These are phyloP conservation scores for Gliomastix tumulicola DNA, from an alignment of 2,329 filamentous ascomycete species.

Conservation along the genomic window DNA sequence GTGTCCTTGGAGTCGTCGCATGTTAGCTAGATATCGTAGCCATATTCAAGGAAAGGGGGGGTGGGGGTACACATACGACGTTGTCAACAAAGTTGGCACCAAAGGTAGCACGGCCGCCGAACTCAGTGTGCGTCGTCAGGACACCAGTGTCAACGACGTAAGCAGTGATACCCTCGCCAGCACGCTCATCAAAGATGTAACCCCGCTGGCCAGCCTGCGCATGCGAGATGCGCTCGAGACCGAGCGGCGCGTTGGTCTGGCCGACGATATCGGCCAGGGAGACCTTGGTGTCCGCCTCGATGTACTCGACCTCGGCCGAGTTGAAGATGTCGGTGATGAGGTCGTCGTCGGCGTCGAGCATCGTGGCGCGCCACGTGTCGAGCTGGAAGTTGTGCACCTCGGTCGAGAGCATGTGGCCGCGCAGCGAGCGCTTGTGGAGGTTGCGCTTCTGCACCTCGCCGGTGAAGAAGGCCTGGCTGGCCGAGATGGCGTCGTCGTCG, in stretches of 20 bases:
- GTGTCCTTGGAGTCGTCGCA: constrained; percentile 25
- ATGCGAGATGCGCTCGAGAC: constrained; percentile 47
- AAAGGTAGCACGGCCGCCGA: constrained; percentile 45
- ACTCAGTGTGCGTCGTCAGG: constrained; percentile 45
- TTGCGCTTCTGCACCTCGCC: constrained; percentile 49
- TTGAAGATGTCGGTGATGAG: constrained; percentile 42
- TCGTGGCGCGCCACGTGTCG: constrained; percentile 43
- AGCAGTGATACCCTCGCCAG: constrained; percentile 48
- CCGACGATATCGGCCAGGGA: constrained; percentile 32
- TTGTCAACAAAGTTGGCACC: constrained; percentile 44
- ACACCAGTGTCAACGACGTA: constrained; percentile 64
- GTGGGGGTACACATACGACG: constrained; percentile 23
- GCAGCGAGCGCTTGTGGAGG: constrained; percentile 40
- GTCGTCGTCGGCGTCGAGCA: constrained; percentile 41
- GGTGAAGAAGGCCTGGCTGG: constrained; percentile 41
- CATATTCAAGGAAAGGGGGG: too few species aligned
- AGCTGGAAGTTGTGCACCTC: constrained; percentile 38
- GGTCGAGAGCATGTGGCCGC: constrained; percentile 40
- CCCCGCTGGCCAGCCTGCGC: constrained; percentile 17
- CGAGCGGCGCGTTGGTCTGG: constrained; percentile 46
- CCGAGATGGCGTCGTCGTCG: constrained; percentile 36
- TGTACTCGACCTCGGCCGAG: constrained; percentile 40
- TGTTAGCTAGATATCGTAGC: constrained; percentile 2
- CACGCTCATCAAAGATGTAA: constrained; percentile 42
- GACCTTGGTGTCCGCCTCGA: constrained; percentile 47